A percentile compares a stretch with the other conserved stretches of the same genome.
Evolutionary conservation across 768 basidiomycete genomes (phyloP).

Genomic region (Hortiboletus campestris): DNA sequence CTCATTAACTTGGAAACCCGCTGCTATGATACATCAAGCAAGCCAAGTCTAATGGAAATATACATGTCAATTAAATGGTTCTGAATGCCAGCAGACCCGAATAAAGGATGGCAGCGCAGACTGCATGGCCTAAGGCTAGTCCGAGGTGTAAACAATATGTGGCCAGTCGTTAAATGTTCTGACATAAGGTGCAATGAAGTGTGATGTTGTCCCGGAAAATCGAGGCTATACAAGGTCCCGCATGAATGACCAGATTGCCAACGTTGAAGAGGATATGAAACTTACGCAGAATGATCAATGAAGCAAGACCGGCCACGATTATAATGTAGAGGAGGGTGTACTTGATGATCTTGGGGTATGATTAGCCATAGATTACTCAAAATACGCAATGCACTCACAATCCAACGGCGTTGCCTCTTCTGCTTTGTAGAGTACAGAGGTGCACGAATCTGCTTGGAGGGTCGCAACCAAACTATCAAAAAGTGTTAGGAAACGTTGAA

Average conservation of each 20-base stretch:
- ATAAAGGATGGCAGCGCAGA: slow-evolving; percentile 4
- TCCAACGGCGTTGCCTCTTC: slow-evolving; percentile 89
- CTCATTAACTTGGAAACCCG: slow-evolving; percentile 14
- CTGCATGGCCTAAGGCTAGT: slow-evolving; percentile 2
- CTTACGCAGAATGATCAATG: slow-evolving; percentile 82
- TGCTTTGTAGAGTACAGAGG: slow-evolving; percentile 94
- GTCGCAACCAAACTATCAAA: slow-evolving; percentile 84
- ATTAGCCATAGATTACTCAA: slow-evolving; percentile 4
- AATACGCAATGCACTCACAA: slow-evolving; percentile 45
- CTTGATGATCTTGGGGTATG: slow-evolving; percentile 62
- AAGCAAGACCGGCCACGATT: slow-evolving; percentile 73
- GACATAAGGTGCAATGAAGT: slow-evolving; percentile 80
- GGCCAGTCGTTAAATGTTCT: slow-evolving; percentile 67
- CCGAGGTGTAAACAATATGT: slow-evolving; percentile 10
- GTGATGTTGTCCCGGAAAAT: slow-evolving; percentile 80
- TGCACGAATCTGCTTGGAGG: slow-evolving; percentile 90
- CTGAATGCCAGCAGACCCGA: slow-evolving; percentile 20
- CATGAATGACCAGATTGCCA: slow-evolving; percentile 10
- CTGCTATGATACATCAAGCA: slow-evolving; percentile 33
- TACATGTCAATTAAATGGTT: slow-evolving; percentile 26
- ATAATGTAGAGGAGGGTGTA: slow-evolving; percentile 81
- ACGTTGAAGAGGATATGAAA: slow-evolving; percentile 19
- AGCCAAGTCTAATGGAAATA: slow-evolving; percentile 18
- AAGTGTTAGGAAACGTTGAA: slow-evolving; percentile 5
- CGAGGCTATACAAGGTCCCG: slow-evolving; percentile 48